Conservation (phyloP, 2,329 filamentous ascomycete genomes). For the Beauveria pseudobassiana region DNA sequence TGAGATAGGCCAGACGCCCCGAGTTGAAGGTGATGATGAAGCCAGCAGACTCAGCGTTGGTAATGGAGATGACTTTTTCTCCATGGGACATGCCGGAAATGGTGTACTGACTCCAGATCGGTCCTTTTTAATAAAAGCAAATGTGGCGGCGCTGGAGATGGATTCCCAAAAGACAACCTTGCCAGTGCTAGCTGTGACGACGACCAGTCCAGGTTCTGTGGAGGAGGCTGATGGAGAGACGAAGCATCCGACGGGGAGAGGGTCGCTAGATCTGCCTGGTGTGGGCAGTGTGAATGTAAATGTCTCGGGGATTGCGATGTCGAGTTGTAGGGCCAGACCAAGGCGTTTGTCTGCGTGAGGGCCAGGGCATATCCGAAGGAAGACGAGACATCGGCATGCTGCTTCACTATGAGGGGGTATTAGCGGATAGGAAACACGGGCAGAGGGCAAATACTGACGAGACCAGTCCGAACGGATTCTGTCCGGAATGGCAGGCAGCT, state of each 20-base stretch:
- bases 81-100: constrained; percentile 70
- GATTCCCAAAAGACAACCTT: constrained; percentile 94
- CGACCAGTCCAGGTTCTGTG: constrained; percentile 77
- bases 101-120: constrained; percentile 66
- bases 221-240: constrained; percentile 70
- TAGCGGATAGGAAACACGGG: not conserved
- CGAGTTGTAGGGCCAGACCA: constrained; percentile 85
- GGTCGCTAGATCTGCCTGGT: constrained; percentile 58
- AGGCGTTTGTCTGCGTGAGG: constrained; percentile 72
- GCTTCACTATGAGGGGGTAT: constrained; percentile 40
- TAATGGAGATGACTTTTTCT: constrained; percentile 68
- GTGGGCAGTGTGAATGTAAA: constrained; percentile 75
- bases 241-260: constrained; percentile 74
- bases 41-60: constrained; percentile 77
- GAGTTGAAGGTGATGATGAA: constrained; percentile 80
- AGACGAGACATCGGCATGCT: constrained; percentile 59
- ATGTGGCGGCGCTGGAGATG: constrained; percentile 77
- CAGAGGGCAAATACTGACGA: constrained; percentile 41
- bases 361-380: constrained; percentile 68
- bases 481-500: constrained; percentile 75
- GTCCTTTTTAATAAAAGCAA: constrained; percentile 76
- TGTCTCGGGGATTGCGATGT: constrained; percentile 61
- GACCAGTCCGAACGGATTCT: constrained; percentile 59
- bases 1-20: constrained; percentile 80
- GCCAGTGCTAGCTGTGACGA: constrained; percentile 76